Percentiles rank a stretch among this genome's conserved stretches.
phyloP scores from a whole-genome alignment of 805 yeast genomes.

The Yamadazyma sp. region DNA sequence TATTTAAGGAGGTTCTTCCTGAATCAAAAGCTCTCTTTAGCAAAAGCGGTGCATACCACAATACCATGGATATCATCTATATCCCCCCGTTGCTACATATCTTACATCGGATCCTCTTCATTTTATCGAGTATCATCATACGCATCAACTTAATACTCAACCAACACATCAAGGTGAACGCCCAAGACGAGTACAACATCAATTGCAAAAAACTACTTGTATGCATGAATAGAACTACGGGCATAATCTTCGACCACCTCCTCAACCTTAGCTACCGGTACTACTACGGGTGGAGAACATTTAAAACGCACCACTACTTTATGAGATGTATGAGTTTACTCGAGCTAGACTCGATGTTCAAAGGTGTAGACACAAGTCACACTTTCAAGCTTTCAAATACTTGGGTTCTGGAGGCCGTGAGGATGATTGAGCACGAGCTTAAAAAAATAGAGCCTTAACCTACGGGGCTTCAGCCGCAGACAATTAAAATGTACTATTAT shows the following conservation, averaged over 20 bases:
- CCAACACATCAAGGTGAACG: background rate
- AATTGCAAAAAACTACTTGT: constrained; percentile 1
- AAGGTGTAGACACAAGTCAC: background rate
- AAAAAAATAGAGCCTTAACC: constrained; percentile 1
- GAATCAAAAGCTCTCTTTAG: constrained; percentile 4
- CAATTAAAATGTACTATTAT: no score
- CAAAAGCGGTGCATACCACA: constrained; percentile 1
- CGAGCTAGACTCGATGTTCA: constrained; percentile 3
- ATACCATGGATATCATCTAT: constrained; percentile 8
- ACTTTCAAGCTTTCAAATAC: background rate
- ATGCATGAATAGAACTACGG: background rate
- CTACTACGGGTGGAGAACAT: constrained; percentile 9
- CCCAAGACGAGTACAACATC: background rate
- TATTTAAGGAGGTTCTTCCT: constrained; percentile 8
- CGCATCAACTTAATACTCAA: constrained; percentile 4
- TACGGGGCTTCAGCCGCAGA: no score
- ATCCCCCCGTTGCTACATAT: constrained; percentile 13
- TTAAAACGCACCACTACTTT: constrained; percentile 9
- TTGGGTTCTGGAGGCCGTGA: constrained; percentile 1
- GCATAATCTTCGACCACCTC: constrained; percentile 2
- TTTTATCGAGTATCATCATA: constrained; percentile 6
- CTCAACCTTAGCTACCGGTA: constrained; percentile 7
- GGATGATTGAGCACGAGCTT: constrained; percentile 1
- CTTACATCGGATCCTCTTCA: constrained; percentile 8
- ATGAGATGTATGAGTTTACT: constrained; percentile 8